phyloP scores from a whole-genome alignment of 306 rosid species.

The Fragaria iinumae region DNA sequence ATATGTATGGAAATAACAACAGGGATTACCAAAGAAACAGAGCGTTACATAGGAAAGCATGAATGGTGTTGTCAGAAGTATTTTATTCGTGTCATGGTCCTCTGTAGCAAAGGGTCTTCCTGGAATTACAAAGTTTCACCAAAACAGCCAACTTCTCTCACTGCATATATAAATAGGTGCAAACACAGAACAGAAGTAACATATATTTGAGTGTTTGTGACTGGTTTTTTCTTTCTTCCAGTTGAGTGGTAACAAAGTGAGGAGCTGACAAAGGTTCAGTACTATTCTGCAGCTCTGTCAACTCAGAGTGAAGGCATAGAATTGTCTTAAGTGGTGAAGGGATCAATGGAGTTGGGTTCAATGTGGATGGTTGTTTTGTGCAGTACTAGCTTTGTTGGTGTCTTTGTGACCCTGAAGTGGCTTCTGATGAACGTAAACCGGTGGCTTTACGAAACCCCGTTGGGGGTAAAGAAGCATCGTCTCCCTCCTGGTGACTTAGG shows the following conservation, averaged over 20 bases:
- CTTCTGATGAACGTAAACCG: constrained; percentile 45
- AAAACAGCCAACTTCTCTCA: background rate
- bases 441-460: constrained; percentile 56
- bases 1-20: background rate
- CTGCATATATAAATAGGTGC: background rate
- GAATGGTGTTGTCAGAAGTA: background rate
- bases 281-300: background rate
- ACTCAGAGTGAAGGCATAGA: background rate
- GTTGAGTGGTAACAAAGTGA: background rate
- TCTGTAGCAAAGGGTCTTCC: background rate
- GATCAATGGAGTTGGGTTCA: constrained; percentile 16
- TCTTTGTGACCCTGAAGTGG: constrained; percentile 28
- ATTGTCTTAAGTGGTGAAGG: background rate
- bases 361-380: constrained; percentile 8
- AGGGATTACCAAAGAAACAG: background rate
- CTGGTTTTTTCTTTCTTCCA: background rate
- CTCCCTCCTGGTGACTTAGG: constrained; percentile 95
- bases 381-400: constrained; percentile 8
- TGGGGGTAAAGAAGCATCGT: constrained; percentile 48
- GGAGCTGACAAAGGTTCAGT: no score
- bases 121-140: background rate
- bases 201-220: background rate
- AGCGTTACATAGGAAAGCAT: background rate
- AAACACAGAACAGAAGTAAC: background rate
- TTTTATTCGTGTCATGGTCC: no score